phyloP scores from a whole-genome alignment of 1,139 yeast genomes.

The Pichia sp. region DNA sequence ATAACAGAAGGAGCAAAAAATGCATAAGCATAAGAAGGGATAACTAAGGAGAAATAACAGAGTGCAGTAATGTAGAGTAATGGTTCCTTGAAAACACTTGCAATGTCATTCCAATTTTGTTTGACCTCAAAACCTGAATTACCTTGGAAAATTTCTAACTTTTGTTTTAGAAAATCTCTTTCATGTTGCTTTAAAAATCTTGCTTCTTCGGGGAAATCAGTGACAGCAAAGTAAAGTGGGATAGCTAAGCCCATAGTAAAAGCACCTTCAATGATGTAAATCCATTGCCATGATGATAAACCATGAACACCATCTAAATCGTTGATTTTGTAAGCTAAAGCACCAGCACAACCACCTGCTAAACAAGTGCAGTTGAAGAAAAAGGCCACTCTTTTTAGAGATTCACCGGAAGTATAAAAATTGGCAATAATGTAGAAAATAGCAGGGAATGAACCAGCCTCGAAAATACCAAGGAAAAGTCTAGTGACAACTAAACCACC shows the following conservation, averaged over 20 bases:
- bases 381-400: constrained; percentile 63
- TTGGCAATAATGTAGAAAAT: constrained; percentile 60
- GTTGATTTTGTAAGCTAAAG: constrained; percentile 58
- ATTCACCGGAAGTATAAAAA: constrained; percentile 52
- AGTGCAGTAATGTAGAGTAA: constrained; percentile 52
- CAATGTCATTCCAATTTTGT: constrained; percentile 38
- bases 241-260: constrained; percentile 60
- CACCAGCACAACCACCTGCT: constrained; percentile 81
- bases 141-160: constrained; percentile 49
- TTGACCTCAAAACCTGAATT: constrained; percentile 50
- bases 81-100: constrained; percentile 43
- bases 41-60: constrained; percentile 55
- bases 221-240: constrained; percentile 54
- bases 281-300: constrained; percentile 62
- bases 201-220: constrained; percentile 67
- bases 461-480: constrained; percentile 57
- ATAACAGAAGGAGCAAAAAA: constrained; percentile 65
- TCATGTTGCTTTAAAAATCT: constrained; percentile 46
- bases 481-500: constrained; percentile 57
- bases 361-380: constrained; percentile 66
- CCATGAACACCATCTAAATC: constrained; percentile 47
- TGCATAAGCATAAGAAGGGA: constrained; percentile 68
- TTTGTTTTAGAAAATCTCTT: constrained; percentile 43
- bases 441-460: constrained; percentile 68
- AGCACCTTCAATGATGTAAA: constrained; percentile 68